Percentiles rank a stretch among this genome's conserved stretches.
Evolutionary conservation across 2,329 filamentous ascomycete species (phyloP).

Genomic region (Pyricularia pennisetigena): DNA sequence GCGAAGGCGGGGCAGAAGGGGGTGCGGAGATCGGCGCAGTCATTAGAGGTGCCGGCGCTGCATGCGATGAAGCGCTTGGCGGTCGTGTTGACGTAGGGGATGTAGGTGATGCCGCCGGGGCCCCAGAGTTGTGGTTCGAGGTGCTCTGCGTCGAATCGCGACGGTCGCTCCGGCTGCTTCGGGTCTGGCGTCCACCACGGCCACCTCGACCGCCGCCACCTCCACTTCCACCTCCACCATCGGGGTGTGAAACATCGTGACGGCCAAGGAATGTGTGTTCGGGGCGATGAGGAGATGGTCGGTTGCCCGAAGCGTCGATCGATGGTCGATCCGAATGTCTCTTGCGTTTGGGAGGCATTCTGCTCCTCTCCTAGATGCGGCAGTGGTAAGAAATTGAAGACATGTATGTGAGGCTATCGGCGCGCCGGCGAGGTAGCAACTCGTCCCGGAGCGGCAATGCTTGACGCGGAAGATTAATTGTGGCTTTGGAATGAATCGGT

Average conservation of each 20-base stretch:
- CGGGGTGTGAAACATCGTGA: conserved; percentile 42
- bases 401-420: not conserved
- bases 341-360: conserved; percentile 52
- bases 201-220: conserved; percentile 31
- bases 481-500: not conserved
- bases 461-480: not conserved
- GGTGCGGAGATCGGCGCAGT: conserved; percentile 17
- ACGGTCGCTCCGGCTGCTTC: conserved; percentile 31
- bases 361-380: conserved; percentile 10
- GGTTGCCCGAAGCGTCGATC: conserved; percentile 33
- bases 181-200: conserved; percentile 33
- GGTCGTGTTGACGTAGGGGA: conserved; percentile 24
- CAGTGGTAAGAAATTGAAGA: not conserved
- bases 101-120: conserved; percentile 9
- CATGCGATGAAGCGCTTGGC: conserved; percentile 26
- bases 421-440: not conserved
- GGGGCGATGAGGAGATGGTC: conserved; percentile 55
- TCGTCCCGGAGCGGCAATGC: not conserved
- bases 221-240: conserved; percentile 28
- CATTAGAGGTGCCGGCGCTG: conserved; percentile 13
- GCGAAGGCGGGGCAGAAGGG: conserved; percentile 17
- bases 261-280: conserved; percentile 44
- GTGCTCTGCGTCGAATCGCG: conserved; percentile 38
- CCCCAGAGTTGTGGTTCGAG: conserved; percentile 15
- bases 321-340: conserved; percentile 38